Conservation (phyloP, 2,329 filamentous ascomycete species). For the Penicillium sp. region DNA sequence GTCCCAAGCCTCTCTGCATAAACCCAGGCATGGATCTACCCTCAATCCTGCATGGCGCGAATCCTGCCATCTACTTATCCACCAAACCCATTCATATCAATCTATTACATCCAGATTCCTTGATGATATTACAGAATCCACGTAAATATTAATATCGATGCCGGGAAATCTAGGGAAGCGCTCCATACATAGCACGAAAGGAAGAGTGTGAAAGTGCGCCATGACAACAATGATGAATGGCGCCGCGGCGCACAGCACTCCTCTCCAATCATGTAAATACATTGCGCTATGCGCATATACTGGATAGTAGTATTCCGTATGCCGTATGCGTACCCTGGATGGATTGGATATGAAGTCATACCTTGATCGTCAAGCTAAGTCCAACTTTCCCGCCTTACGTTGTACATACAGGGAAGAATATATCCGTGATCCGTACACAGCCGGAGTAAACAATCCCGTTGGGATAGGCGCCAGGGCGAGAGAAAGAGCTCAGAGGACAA, state of each 20-base stretch:
- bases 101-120: background rate
- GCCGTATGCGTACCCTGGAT: background rate
- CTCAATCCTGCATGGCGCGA: no score
- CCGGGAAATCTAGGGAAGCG: background rate
- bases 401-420: background rate
- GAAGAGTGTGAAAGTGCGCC: background rate
- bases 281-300: background rate
- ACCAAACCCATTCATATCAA: background rate
- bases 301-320: background rate
- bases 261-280: background rate
- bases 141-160: background rate
- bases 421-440: background rate
- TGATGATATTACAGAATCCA: background rate
- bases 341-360: background rate
- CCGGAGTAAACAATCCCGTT: background rate
- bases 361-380: background rate
- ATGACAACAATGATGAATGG: background rate
- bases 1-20: slow-evolving; percentile 3
- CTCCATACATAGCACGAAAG: background rate
- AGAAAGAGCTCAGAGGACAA: background rate
- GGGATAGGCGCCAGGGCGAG: background rate
- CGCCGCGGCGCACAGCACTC: background rate
- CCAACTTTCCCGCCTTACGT: background rate
- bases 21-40: slow-evolving; percentile 1
- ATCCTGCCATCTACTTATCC: background rate